phyloP scores from a whole-genome alignment of 2,329 filamentous ascomycete species.

The Ceratocystis ficicola region DNA sequence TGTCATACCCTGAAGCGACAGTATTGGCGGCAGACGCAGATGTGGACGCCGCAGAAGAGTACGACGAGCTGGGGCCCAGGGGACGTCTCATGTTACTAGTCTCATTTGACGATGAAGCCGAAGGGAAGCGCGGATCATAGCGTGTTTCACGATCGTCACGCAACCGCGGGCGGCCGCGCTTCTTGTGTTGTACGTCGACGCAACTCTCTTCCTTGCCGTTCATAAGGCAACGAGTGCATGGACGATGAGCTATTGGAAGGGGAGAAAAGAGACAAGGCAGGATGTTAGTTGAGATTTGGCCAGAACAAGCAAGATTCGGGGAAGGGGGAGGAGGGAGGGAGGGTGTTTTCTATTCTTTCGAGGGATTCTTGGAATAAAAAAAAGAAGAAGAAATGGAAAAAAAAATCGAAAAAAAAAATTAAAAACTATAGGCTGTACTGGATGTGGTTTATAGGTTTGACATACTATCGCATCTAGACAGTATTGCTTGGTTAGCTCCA shows the following conservation, averaged over 20 bases:
- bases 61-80: conserved; percentile 17
- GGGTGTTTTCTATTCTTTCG: background rate
- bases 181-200: conserved; percentile 76
- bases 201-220: conserved; percentile 73
- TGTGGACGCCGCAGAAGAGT: conserved; percentile 16
- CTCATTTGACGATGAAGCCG: conserved; percentile 27
- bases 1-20: conserved; percentile 31
- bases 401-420: no score
- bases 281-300: no score
- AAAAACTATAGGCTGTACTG: no score
- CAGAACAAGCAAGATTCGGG: conserved; percentile 20
- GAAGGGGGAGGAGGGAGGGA: background rate
- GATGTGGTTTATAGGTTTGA: conserved; percentile 26
- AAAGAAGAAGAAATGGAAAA: no score
- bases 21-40: background rate
- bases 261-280: background rate
- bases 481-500: conserved; percentile 12
- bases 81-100: conserved; percentile 18
- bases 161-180: conserved; percentile 63
- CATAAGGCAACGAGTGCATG: conserved; percentile 63
- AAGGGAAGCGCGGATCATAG: conserved; percentile 41
- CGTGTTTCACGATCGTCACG: conserved; percentile 56
- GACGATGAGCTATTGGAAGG: conserved; percentile 49
- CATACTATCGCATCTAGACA: conserved; percentile 50
- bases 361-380: no score